Conservation (phyloP, 148 eudicot genomes). For the Pouteria glomerata region DNA sequence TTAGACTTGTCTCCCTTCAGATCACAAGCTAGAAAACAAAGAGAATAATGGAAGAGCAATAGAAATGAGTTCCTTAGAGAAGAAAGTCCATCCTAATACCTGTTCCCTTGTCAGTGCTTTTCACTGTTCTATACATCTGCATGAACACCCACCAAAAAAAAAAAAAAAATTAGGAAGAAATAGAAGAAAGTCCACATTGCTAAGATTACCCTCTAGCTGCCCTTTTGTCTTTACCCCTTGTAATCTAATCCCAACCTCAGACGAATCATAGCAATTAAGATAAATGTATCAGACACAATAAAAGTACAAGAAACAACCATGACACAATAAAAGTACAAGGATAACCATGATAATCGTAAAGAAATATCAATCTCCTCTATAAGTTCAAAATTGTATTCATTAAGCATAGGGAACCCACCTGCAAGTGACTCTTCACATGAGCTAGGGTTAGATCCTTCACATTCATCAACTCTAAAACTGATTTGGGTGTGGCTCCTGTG, state of each 20-base stretch:
- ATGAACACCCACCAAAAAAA: conserved; percentile 26
- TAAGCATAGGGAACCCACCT: conserved; percentile 39
- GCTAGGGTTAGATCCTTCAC: conserved; percentile 97
- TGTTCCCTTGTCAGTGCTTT: conserved; percentile 73
- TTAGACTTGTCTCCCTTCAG: too few species aligned
- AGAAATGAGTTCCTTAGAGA: conserved; percentile 15
- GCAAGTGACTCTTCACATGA: conserved; percentile 93
- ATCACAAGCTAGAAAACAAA: neutral
- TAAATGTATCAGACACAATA: conserved; percentile 5
- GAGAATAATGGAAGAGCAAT: conserved; percentile 6
- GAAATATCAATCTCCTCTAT: conserved; percentile 4
- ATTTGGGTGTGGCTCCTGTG: conserved; percentile 95
- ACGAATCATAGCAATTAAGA: too few species aligned
- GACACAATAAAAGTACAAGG: neutral
- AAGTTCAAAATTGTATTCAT: conserved; percentile 10
- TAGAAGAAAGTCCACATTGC: conserved; percentile 14
- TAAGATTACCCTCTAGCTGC: conserved; percentile 26
- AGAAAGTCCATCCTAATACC: conserved; percentile 27
- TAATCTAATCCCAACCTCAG: conserved; percentile 6
- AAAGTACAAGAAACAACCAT: neutral
- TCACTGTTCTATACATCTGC: conserved; percentile 99
- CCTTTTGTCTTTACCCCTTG: conserved; percentile 21
- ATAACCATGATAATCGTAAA: neutral
- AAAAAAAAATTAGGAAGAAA: too few species aligned
- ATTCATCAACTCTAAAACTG: conserved; percentile 92